Evolutionary conservation across 2,329 filamentous ascomycete genomes (phyloP).

Genomic region (Fusarium sp.): DNA sequence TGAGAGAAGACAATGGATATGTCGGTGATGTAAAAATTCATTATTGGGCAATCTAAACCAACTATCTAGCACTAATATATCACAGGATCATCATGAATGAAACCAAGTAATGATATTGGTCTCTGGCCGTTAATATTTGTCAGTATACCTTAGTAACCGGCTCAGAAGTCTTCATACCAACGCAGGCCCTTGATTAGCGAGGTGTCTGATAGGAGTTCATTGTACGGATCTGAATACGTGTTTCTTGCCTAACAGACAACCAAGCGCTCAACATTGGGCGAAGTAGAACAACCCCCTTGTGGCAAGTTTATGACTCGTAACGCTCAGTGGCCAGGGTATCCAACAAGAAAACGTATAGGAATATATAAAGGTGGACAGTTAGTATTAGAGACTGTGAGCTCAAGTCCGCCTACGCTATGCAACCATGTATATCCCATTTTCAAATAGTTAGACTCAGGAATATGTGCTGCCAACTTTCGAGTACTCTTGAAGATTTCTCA

Average conservation of each 20-base stretch:
- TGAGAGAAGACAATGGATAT: background rate
- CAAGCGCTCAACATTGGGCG: no score
- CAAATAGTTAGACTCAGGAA: background rate
- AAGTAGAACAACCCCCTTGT: no score
- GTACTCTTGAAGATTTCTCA: background rate
- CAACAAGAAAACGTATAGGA: no score
- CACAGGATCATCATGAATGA: background rate
- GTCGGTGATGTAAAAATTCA: constrained; percentile 21
- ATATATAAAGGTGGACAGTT: no score
- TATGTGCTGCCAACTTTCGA: background rate
- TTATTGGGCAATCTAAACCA: background rate
- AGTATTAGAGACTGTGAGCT: background rate
- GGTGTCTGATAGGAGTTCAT: background rate
- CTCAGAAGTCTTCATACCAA: no score
- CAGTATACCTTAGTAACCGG: background rate
- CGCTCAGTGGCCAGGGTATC: no score
- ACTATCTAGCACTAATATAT: background rate
- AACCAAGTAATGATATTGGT: background rate
- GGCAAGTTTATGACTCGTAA: no score
- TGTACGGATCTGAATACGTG: background rate
- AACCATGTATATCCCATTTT: background rate
- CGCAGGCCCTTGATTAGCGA: background rate
- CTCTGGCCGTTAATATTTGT: background rate
- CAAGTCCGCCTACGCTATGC: background rate
- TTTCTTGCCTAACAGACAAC: no score